Evolutionary conservation across 2,329 filamentous ascomycete genomes (phyloP).

Genomic region (Stylonectria norvegica): DNA sequence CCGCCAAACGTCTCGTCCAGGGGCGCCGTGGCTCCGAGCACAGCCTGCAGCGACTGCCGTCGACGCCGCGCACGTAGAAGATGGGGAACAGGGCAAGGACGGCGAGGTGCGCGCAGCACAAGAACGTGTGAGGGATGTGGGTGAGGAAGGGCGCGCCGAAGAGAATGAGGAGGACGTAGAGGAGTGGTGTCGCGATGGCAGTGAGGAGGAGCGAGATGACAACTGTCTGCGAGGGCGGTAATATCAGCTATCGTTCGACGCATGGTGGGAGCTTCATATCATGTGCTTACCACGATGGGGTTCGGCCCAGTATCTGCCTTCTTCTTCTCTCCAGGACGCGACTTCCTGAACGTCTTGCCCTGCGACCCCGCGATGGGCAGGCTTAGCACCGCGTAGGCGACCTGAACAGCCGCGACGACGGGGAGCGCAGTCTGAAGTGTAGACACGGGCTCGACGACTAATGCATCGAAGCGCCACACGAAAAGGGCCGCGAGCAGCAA

Average conservation of each 20-base stretch:
- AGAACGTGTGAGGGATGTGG: constrained; percentile 71
- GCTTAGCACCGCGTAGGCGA: constrained; percentile 58
- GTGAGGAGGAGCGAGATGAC: constrained; percentile 56
- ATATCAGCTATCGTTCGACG: constrained; percentile 14
- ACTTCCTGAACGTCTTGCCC: constrained; percentile 45
- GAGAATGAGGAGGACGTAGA: constrained; percentile 68
- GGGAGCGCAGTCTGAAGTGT: constrained; percentile 61
- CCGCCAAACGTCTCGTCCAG: constrained; percentile 84
- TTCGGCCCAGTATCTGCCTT: constrained; percentile 46
- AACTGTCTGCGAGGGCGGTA: constrained; percentile 35
- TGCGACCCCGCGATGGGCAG: constrained; percentile 58
- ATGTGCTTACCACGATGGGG: constrained; percentile 43
- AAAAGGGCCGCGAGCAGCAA: constrained; percentile 63
- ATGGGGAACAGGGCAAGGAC: constrained; percentile 75
- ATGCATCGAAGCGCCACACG: constrained; percentile 57
- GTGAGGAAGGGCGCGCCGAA: constrained; percentile 89
- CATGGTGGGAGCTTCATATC: background rate
- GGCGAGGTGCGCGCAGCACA: constrained; percentile 78
- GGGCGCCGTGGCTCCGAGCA: constrained; percentile 65
- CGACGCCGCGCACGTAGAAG: constrained; percentile 81
- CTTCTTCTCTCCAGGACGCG: constrained; percentile 52
- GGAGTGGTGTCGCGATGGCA: constrained; percentile 62
- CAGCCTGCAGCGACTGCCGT: constrained; percentile 66
- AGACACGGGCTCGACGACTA: constrained; percentile 67
- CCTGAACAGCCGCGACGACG: constrained; percentile 62